These are phyloP conservation scores for Volvox carteri DNA, from an alignment of 163 green algal species.

Conservation along the genomic window DNA sequence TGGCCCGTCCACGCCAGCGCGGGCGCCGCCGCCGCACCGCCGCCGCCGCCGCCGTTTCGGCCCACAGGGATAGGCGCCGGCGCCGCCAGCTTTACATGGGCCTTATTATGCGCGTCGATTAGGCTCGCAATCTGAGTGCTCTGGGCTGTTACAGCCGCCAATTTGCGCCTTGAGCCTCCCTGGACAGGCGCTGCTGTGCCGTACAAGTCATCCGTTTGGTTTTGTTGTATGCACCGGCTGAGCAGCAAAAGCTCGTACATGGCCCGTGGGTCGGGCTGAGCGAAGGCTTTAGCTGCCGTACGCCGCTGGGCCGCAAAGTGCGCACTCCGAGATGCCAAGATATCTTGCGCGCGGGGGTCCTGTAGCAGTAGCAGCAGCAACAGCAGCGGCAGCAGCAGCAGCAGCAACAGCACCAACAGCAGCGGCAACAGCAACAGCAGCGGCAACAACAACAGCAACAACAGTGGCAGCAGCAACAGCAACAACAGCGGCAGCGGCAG, in stretches of 20 bases:
- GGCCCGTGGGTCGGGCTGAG: constrained; percentile 38
- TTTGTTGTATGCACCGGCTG: constrained; percentile 2
- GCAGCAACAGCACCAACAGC: background rate
- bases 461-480: background rate
- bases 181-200: background rate
- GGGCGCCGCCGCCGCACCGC: background rate
- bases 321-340: background rate
- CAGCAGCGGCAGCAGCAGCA: background rate
- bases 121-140: background rate
- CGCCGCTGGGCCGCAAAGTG: constrained; percentile 17
- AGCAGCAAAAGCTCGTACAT: constrained; percentile 50
- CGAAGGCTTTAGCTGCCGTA: constrained; percentile 4
- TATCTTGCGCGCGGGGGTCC: constrained; percentile 21
- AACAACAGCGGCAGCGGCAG: background rate
- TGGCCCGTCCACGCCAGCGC: background rate
- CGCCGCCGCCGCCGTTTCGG: background rate
- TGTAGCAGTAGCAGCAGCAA: background rate
- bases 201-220: background rate
- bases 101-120: background rate
- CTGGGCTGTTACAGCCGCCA: background rate
- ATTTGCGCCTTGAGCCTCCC: background rate
- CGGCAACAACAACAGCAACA: background rate
- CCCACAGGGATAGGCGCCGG: background rate
- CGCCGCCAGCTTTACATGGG: background rate
- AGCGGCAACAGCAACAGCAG: background rate